A percentile compares a stretch with the other conserved stretches of the same genome.
Conservation (phyloP, 371 early-diverging fungal species). For the Batrachochytrium dendrobatidis region DNA sequence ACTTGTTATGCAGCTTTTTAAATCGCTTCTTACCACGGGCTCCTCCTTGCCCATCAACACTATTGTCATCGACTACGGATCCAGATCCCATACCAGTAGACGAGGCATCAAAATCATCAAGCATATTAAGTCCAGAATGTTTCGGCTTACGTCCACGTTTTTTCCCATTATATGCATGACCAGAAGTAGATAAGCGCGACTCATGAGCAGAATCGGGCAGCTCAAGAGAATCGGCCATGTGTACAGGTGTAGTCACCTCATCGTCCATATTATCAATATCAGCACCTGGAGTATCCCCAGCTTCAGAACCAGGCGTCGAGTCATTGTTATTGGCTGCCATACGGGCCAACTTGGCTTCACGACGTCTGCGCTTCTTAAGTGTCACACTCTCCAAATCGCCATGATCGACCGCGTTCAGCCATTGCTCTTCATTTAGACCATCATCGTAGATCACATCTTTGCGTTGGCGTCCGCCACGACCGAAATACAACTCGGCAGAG, state of each 20-base stretch:
- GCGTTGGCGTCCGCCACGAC: constrained; percentile 65
- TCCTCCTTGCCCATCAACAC: constrained; percentile 12
- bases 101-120: constrained; percentile 8
- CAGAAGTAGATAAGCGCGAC: neutral
- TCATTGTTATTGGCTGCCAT: constrained; percentile 18
- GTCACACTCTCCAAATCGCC: constrained; percentile 39
- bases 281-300: constrained; percentile 12
- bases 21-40: neutral
- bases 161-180: neutral
- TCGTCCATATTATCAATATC: too few species aligned
- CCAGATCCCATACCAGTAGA: too few species aligned
- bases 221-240: constrained; percentile 7
- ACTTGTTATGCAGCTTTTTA: neutral
- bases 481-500: constrained; percentile 47
- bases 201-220: constrained; percentile 3
- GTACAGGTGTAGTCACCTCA: constrained; percentile 4
- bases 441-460: constrained; percentile 80
- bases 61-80: constrained; percentile 13
- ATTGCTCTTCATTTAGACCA: constrained; percentile 91
- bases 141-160: neutral
- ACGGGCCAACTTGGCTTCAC: constrained; percentile 11
- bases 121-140: neutral
- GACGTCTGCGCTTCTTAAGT: constrained; percentile 16
- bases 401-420: constrained; percentile 60
- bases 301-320: constrained; percentile 12